These are phyloP conservation scores for Vitis hybrid DNA, from an alignment of 177 flowering plant species.

Conservation along the genomic window DNA sequence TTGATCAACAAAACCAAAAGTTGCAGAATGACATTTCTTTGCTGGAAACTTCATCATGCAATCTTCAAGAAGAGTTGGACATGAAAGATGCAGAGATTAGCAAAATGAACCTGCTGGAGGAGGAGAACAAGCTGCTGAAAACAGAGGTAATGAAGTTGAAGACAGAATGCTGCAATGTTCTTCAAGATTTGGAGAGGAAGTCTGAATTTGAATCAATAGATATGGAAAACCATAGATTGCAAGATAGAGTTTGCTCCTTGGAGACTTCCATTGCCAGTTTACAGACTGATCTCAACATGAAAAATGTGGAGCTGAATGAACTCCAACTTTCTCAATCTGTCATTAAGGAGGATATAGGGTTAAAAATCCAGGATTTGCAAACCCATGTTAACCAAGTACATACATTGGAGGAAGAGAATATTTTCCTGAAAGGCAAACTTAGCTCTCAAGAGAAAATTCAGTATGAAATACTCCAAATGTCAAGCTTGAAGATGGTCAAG, in stretches of 20 bases:
- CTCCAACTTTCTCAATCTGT: slow-evolving; percentile 39
- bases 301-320: slow-evolving; percentile 32
- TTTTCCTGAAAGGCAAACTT: slow-evolving; percentile 38
- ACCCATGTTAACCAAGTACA: slow-evolving; percentile 19
- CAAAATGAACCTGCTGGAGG: slow-evolving; percentile 30
- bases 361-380: slow-evolving; percentile 37
- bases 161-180: slow-evolving; percentile 32
- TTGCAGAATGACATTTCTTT: slow-evolving; percentile 28
- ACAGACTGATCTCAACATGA: slow-evolving; percentile 37
- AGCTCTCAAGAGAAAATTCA: slow-evolving; percentile 22
- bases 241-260: slow-evolving; percentile 39
- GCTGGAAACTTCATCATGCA: slow-evolving; percentile 26
- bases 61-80: slow-evolving; percentile 37
- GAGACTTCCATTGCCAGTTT: slow-evolving; percentile 42
- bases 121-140: slow-evolving; percentile 37
- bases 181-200: slow-evolving; percentile 43
- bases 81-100: slow-evolving; percentile 34
- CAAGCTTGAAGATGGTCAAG: slow-evolving; percentile 25
- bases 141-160: slow-evolving; percentile 33
- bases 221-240: slow-evolving; percentile 36
- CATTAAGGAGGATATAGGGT: slow-evolving; percentile 30
- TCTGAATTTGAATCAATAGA: slow-evolving; percentile 40
- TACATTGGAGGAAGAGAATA: slow-evolving; percentile 45
- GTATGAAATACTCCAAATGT: slow-evolving; percentile 22
- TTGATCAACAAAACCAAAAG: slow-evolving; percentile 30